Conservation (phyloP, 2,329 filamentous ascomycete genomes). For the Colletotrichum abscissum region DNA sequence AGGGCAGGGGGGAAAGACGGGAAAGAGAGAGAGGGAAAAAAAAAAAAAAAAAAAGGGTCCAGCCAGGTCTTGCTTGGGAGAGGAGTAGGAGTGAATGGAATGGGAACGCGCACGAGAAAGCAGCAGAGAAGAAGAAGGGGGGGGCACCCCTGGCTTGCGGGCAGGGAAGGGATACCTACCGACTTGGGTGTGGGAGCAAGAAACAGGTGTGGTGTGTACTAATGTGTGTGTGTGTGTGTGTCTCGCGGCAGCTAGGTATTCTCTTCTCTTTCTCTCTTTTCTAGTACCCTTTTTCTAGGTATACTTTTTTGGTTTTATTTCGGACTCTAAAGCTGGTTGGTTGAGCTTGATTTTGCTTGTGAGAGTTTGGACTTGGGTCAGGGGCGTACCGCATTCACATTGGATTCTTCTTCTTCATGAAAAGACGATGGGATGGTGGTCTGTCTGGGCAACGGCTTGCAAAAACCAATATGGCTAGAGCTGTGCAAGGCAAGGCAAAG, state of each 20-base stretch:
- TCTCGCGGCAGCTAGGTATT: neutral
- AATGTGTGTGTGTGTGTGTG: neutral
- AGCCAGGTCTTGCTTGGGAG: neutral
- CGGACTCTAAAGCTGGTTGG: neutral
- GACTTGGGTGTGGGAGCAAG: constrained; percentile 19
- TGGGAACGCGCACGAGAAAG: neutral
- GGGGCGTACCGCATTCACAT: neutral
- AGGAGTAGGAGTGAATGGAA: neutral
- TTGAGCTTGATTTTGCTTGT: neutral
- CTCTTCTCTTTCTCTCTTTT: neutral
- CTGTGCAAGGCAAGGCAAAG: neutral
- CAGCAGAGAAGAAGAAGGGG: neutral
- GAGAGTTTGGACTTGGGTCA: neutral
- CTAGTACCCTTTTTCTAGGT: neutral
- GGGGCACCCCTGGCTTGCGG: constrained; percentile 20
- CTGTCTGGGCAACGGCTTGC: neutral
- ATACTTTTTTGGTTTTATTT: neutral
- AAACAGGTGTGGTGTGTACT: neutral
- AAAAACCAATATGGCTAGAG: constrained; percentile 1
- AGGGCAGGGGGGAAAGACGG: neutral
- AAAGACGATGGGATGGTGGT: neutral
- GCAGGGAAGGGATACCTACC: constrained; percentile 25
- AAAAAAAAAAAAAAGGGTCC: constrained; percentile 24
- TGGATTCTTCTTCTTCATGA: neutral
- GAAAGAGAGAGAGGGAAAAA: neutral